Conservation (phyloP, 176 grass and related monocot species). For the Phragmites australis region DNA sequence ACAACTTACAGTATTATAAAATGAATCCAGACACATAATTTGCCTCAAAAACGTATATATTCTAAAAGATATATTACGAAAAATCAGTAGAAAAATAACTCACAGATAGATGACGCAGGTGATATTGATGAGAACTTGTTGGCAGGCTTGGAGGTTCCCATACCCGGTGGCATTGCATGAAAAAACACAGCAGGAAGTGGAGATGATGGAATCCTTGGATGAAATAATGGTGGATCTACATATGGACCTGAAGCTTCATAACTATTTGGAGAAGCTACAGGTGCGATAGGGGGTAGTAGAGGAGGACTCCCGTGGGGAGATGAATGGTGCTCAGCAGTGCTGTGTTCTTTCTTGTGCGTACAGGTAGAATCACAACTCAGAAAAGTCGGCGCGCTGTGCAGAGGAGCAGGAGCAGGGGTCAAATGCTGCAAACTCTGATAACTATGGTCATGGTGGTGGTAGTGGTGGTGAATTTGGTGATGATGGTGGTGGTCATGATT, state of each 20-base stretch:
- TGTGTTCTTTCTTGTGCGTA: conserved; percentile 30
- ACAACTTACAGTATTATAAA: background rate
- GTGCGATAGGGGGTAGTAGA: conserved; percentile 13
- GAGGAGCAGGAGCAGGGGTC: conserved; percentile 44
- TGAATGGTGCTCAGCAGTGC: conserved; percentile 17
- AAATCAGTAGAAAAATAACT: conserved; percentile 41
- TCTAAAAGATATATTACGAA: background rate
- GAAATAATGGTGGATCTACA: conserved; percentile 38
- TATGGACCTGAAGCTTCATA: conserved; percentile 39
- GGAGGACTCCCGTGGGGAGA: conserved; percentile 16
- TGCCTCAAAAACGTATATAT: background rate
- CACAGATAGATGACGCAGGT: conserved; percentile 54
- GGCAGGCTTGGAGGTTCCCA: conserved; percentile 14
- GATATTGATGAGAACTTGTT: conserved; percentile 41
- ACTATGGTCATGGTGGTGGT: conserved; percentile 44
- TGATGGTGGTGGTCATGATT: conserved; percentile 46
- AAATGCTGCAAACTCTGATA: conserved; percentile 38
- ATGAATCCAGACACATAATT: background rate
- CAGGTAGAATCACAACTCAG: conserved; percentile 23
- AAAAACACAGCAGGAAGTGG: conserved; percentile 42
- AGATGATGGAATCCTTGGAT: conserved; percentile 27
- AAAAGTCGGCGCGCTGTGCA: conserved; percentile 17
- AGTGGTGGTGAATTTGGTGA: conserved; percentile 42
- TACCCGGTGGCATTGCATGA: conserved; percentile 52
- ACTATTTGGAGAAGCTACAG: conserved; percentile 36